Base-by-base conservation (phyloP, 192 early-diverging fungal genomes). In the Backusella circina region DNA sequence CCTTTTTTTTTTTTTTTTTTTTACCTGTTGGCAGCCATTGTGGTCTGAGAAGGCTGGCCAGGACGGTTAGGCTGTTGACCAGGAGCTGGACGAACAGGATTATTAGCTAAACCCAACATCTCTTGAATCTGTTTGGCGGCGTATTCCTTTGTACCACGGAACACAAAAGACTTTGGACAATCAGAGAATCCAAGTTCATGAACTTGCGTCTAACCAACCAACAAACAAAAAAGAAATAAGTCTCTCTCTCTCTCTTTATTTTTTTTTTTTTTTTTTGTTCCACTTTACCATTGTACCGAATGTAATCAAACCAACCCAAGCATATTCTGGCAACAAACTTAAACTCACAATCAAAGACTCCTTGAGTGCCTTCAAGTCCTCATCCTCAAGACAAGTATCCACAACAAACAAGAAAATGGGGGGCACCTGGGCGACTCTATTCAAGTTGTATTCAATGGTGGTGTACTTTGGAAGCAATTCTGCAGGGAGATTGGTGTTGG, bases 81-180 rank as follows among this genome's bases (percentile, higher is more conserved):
- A 21, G 66, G n/a, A 12, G 66, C 33, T 23, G 50, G 84, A 16
- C 86, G 81, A 38, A 80, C 61, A 3, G 80, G 80, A 38, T 67
- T 36, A 30, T 82, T 82, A 35, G 85, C 85, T 61, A 99, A 85
- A 28, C 97, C 97, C 38, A 99, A 94, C 96, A 99, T 98, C 54
- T 97, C 96, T 82, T 97, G 95, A 73, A 99, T 92, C 83, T 98
- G 97, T 83, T 96, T 96, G 71, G 90, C 88, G 21, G 89, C 86
- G 84, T 98, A 99, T 70, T 99, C 97, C 86, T 99, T 99, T 77
- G 92, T 90, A n/a, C 98, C 98, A 70, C 96, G 91, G 86, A 99
- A 99, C 18, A 99, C 95, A 83, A 95, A 96, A 37, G 96, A 97
- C 82, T 99, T 99, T 66, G 96, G 95, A 76, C 97, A 98, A 47